Evolutionary conservation across 2,329 filamentous ascomycete genomes (phyloP).

Genomic region (Thielaviopsis punctulata): DNA sequence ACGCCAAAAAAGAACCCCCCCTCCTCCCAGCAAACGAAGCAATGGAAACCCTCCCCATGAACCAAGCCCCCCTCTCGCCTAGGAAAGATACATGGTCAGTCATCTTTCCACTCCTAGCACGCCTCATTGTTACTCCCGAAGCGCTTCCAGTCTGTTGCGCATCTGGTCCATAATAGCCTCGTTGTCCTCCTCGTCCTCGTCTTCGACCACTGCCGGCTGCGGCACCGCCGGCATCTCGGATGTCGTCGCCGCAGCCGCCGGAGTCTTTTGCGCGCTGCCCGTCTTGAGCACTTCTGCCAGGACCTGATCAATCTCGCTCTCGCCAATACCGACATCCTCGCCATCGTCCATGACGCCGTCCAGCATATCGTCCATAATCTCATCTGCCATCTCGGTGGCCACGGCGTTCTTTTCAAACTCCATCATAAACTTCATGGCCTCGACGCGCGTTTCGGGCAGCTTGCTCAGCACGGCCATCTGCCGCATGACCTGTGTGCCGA

Average conservation of each 20-base stretch:
- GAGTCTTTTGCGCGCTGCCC: constrained; percentile 36
- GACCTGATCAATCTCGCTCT: constrained; percentile 79
- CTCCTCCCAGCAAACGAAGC: too few species aligned
- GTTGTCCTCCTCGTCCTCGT: constrained; percentile 66
- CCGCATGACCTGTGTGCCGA: constrained; percentile 86
- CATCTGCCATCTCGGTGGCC: constrained; percentile 92
- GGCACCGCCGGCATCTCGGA: constrained; percentile 34
- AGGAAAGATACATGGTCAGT: too few species aligned
- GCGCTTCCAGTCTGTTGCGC: constrained; percentile 74
- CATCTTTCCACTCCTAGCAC: too few species aligned
- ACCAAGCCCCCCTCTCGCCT: too few species aligned
- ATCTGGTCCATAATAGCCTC: constrained; percentile 89
- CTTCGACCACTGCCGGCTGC: constrained; percentile 34
- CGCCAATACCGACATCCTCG: constrained; percentile 31
- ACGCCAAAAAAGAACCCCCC: too few species aligned
- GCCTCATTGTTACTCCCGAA: too few species aligned
- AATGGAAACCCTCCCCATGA: too few species aligned
- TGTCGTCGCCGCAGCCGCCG: constrained; percentile 34
- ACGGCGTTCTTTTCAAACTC: constrained; percentile 91
- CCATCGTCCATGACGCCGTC: constrained; percentile 49
- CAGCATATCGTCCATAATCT: constrained; percentile 61
- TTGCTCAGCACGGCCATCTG: constrained; percentile 78
- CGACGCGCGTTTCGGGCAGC: constrained; percentile 61
- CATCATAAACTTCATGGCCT: constrained; percentile 77
- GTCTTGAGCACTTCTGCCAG: constrained; percentile 81